Evolutionary conservation across 495 filamentous ascomycete species (phyloP).

Genomic region (Aspergillus incahuasiensis): DNA sequence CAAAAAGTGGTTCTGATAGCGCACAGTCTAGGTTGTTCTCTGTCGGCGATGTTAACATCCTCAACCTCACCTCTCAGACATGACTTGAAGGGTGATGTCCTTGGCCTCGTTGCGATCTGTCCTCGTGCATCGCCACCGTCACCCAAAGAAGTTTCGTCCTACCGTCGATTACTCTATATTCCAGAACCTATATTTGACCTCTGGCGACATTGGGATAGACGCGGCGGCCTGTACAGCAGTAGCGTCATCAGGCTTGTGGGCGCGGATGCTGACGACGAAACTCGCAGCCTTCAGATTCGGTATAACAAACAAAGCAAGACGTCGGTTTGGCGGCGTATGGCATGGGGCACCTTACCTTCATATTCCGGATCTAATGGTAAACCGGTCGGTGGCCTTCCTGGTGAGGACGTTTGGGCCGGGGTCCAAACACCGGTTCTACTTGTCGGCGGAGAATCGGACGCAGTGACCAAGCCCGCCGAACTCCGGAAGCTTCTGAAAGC

Average conservation of each 20-base stretch:
- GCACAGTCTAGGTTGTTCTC: conserved; percentile 82
- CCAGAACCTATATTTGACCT: conserved; percentile 71
- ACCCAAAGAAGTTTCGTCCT: conserved; percentile 44
- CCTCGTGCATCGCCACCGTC: conserved; percentile 61
- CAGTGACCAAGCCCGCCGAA: conserved; percentile 65
- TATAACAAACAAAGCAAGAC: conserved; percentile 83
- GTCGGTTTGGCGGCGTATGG: conserved; percentile 80
- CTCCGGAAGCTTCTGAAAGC: conserved; percentile 63
- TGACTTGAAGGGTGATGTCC: conserved; percentile 55
- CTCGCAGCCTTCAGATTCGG: conserved; percentile 69
- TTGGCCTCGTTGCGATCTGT: conserved; percentile 76
- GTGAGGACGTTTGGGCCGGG: conserved; percentile 65
- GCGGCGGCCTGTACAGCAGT: conserved; percentile 69
- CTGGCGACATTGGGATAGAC: conserved; percentile 73
- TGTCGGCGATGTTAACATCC: conserved; percentile 70
- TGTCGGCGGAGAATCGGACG: conserved; percentile 72
- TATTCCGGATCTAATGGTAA: conserved; percentile 39
- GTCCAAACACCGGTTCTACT: conserved; percentile 71
- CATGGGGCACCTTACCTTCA: conserved; percentile 60
- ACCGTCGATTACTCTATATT: conserved; percentile 56
- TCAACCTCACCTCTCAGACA: conserved; percentile 44
- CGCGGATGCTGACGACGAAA: conserved; percentile 62
- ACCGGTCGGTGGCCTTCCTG: conserved; percentile 61
- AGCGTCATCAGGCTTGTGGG: conserved; percentile 82
- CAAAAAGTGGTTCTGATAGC: conserved; percentile 79